These are phyloP conservation scores for Trametes pubescens DNA, from an alignment of 1,284 basidiomycete species.

Conservation along the genomic window DNA sequence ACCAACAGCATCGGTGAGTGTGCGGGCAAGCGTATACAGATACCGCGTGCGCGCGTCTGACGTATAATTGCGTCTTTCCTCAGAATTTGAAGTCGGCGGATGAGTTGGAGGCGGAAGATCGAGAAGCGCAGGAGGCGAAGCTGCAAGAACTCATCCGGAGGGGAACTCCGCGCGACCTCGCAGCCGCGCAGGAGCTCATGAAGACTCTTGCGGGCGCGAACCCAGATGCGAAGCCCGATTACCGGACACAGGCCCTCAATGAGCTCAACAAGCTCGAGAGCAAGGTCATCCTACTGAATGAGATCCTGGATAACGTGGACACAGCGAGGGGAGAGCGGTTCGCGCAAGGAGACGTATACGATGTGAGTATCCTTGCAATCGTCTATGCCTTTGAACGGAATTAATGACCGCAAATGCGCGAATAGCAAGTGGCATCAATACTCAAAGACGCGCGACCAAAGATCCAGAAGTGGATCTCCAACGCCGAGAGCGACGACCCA, in stretches of 20 bases:
- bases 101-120: slow-evolving; percentile 96
- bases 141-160: slow-evolving; percentile 97
- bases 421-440: slow-evolving; percentile 89
- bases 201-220: slow-evolving; percentile 95
- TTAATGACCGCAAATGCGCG: not conserved
- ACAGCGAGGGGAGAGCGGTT: slow-evolving; percentile 72
- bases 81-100: slow-evolving; percentile 94
- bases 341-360: slow-evolving; percentile 92
- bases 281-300: slow-evolving; percentile 93
- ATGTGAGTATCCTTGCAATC: slow-evolving; percentile 58
- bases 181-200: slow-evolving; percentile 98
- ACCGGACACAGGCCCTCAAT: slow-evolving; percentile 86
- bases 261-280: slow-evolving; percentile 96
- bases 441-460: slow-evolving; percentile 89
- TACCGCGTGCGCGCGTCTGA: not conserved
- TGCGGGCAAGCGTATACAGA: not conserved
- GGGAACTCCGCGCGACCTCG: slow-evolving; percentile 95
- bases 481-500: slow-evolving; percentile 85
- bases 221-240: slow-evolving; percentile 94
- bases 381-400: not conserved
- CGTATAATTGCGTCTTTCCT: not conserved
- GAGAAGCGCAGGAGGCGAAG: slow-evolving; percentile 95
- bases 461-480: slow-evolving; percentile 98
- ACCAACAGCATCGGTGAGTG: slow-evolving; percentile 59
- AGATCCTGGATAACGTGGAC: slow-evolving; percentile 96